phyloP scores from a whole-genome alignment of 352 stramenopile species.

The Phytophthora cactorum region DNA sequence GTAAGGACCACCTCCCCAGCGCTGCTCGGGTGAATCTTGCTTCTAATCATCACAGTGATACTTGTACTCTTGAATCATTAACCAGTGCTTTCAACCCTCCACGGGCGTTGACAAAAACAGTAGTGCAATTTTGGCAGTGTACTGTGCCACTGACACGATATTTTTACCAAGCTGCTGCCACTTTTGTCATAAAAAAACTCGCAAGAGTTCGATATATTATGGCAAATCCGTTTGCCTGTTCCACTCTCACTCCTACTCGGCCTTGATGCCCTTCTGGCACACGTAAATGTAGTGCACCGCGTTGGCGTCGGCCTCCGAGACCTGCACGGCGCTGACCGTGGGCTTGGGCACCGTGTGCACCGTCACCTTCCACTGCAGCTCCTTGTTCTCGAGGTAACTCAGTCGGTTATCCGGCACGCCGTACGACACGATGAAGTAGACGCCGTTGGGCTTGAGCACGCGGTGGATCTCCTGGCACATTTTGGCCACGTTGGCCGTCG shows the following conservation, averaged over 20 bases:
- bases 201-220: slow-evolving; percentile 7
- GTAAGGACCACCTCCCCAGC: no score
- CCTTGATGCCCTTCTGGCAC: slow-evolving; percentile 90
- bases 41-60: no score
- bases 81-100: no score
- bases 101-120: no score
- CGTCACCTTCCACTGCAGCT: slow-evolving; percentile 94
- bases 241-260: slow-evolving; percentile 23
- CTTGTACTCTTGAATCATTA: no score
- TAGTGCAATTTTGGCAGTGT: no score
- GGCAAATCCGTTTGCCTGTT: not conserved
- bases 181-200: not conserved
- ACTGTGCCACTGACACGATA: no score
- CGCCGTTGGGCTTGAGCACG: slow-evolving; percentile 94
- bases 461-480: slow-evolving; percentile 95
- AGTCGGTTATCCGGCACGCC: slow-evolving; percentile 96
- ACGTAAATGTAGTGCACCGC: slow-evolving; percentile 97
- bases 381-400: slow-evolving; percentile 96
- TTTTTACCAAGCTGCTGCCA: no score
- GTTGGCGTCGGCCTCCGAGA: slow-evolving; percentile 94
- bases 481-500: slow-evolving; percentile 95
- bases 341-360: slow-evolving; percentile 97
- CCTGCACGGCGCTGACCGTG: slow-evolving; percentile 93
- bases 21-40: no score
- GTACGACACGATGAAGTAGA: slow-evolving; percentile 97